Percentiles rank a stretch among this genome's conserved stretches.
These are phyloP conservation scores for Sisymbrium irio DNA, from an alignment of 345 rosid species.

Conservation along the genomic window DNA sequence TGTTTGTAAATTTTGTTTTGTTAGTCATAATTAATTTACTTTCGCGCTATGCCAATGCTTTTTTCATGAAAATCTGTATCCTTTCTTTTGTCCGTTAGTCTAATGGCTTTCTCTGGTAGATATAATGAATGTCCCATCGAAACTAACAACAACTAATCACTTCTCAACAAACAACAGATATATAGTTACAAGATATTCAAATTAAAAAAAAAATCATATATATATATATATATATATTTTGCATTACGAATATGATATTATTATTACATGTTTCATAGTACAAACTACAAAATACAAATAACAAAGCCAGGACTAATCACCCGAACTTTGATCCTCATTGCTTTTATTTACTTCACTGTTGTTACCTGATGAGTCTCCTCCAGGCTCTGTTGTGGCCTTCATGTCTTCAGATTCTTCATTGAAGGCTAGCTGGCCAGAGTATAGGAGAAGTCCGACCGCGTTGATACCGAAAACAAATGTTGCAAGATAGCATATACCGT, in stretches of 20 bases:
- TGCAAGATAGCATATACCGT: slow-evolving; percentile 89
- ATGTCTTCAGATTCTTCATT: slow-evolving; percentile 38
- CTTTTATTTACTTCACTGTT: slow-evolving; percentile 37
- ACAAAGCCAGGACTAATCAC: slow-evolving; percentile 34
- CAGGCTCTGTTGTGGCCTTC: slow-evolving; percentile 37
- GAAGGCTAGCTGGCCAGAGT: slow-evolving; percentile 62
- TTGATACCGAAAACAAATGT: slow-evolving; percentile 91
- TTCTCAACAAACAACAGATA: slow-evolving; percentile 26
- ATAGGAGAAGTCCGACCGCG: slow-evolving; percentile 71
- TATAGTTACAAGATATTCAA: slow-evolving; percentile 2
- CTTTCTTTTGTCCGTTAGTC: slow-evolving; percentile 25
- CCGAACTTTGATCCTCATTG: slow-evolving; percentile 49
- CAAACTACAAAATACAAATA: neutral
- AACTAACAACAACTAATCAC: slow-evolving; percentile 24
- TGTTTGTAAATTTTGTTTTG: slow-evolving; percentile 39
- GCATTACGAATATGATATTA: neutral
- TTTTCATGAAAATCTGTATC: slow-evolving; percentile 18
- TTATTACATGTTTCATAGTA: slow-evolving; percentile 21
- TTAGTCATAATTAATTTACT: slow-evolving; percentile 27
- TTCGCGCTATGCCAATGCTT: slow-evolving; percentile 19
- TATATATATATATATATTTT: neutral
- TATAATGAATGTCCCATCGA: slow-evolving; percentile 25
- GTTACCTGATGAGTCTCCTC: slow-evolving; percentile 31
- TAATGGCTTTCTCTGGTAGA: slow-evolving; percentile 31
- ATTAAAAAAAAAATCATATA: neutral